Evolutionary conservation across 2,329 filamentous ascomycete genomes (phyloP).

Genomic region (Sclerotinia minor): DNA sequence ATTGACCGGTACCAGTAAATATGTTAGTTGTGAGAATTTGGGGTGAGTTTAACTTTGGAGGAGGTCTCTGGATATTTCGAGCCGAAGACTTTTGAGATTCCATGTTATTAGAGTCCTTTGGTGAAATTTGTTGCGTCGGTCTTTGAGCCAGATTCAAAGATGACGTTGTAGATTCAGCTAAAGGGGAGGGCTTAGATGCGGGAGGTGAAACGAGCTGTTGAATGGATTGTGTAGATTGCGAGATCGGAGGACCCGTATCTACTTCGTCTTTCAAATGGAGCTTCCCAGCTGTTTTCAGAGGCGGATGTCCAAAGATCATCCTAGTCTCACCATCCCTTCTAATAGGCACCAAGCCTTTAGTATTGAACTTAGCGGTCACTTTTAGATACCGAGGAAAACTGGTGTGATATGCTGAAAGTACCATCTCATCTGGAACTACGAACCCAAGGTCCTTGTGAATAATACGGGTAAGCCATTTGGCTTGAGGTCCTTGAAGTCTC

Average conservation of each 20-base stretch:
- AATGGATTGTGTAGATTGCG: not conserved
- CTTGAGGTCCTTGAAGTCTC: conserved; percentile 64
- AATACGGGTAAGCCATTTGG: conserved; percentile 84
- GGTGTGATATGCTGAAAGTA: conserved; percentile 50
- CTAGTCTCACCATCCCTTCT: conserved; percentile 2
- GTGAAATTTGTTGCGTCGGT: not conserved
- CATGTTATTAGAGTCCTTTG: not conserved
- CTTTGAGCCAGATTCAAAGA: not conserved
- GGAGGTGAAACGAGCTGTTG: not conserved
- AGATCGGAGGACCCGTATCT: not conserved
- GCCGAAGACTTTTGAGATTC: not conserved
- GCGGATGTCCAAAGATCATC: not conserved
- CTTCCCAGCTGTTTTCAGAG: not conserved
- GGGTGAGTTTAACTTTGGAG: not conserved
- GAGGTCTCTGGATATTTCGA: not conserved
- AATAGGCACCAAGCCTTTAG: conserved; percentile 1
- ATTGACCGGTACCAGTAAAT: conserved; percentile 28
- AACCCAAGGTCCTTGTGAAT: conserved; percentile 67
- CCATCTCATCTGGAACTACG: conserved; percentile 54
- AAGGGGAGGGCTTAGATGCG: not conserved
- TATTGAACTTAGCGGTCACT: not conserved
- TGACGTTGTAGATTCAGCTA: not conserved
- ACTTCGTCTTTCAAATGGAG: too few relatives aligned
- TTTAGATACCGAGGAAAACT: conserved; percentile 7
- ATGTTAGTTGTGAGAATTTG: conserved; percentile 1